Evolutionary conservation across 192 early-diverging fungal species (phyloP).

Genomic region (Linnemannia elongata): DNA sequence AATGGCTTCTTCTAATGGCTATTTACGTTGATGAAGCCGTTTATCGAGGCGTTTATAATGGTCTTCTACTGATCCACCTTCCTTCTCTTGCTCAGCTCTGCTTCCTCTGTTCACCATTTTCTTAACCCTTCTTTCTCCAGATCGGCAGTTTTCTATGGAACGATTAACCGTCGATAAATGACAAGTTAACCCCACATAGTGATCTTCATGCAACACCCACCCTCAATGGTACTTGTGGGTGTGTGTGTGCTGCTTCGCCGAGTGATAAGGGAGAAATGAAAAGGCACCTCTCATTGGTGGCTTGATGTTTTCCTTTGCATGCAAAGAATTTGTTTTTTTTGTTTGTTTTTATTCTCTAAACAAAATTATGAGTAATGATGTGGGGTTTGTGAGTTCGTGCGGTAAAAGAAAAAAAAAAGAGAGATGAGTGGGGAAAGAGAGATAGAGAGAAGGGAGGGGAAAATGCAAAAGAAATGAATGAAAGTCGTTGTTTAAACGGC

Average conservation of each 20-base stretch:
- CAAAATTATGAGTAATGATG: not conserved
- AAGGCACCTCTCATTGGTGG: not conserved
- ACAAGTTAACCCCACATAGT: not conserved
- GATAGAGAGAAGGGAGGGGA: constrained; percentile 12
- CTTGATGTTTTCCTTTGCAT: not conserved
- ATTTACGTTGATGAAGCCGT: no score
- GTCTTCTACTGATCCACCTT: no score
- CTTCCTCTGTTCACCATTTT: not conserved
- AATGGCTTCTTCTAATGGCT: no score
- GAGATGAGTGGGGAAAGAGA: constrained; percentile 17
- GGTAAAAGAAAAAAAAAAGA: constrained; percentile 6
- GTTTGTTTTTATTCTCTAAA: constrained; percentile 5
- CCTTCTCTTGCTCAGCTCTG: no score
- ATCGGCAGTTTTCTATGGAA: not conserved
- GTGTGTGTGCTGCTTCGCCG: not conserved
- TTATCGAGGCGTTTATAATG: no score
- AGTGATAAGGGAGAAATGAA: not conserved
- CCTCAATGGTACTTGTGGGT: not conserved
- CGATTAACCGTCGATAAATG: not conserved
- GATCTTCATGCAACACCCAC: not conserved
- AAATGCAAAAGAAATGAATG: constrained; percentile 1
- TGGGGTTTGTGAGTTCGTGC: not conserved
- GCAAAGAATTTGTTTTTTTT: not conserved
- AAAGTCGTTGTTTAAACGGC: constrained; percentile 38
- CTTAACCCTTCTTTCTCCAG: not conserved